Evolutionary conservation across 1,284 basidiomycete genomes (phyloP).

Genomic region (Takashimella koratensis): DNA sequence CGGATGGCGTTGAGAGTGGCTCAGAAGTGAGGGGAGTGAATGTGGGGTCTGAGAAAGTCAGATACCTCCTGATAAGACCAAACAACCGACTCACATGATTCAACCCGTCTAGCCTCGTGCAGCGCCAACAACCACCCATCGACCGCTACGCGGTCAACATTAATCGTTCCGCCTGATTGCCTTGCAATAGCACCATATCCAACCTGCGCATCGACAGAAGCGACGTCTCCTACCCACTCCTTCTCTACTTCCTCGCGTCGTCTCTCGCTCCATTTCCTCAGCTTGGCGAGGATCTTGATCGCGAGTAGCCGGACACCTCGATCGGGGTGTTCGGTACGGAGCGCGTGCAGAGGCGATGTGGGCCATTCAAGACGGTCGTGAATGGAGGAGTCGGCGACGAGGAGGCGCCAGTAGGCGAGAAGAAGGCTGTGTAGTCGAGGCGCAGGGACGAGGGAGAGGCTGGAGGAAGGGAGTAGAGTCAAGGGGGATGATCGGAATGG

Average conservation of each 20-base stretch:
- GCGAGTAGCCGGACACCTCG: conserved; percentile 64
- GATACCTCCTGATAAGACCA: not conserved
- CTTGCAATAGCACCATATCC: conserved; percentile 10
- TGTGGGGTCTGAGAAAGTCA: not conserved
- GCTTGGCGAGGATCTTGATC: conserved; percentile 69
- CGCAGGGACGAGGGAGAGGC: conserved; percentile 51
- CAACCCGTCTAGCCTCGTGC: conserved; percentile 61
- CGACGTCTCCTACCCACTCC: conserved; percentile 59
- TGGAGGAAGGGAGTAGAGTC: conserved; percentile 19
- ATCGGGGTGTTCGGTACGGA: conserved; percentile 56
- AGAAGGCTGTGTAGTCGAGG: conserved; percentile 62
- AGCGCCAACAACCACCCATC: conserved; percentile 78
- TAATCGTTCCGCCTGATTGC: conserved; percentile 8
- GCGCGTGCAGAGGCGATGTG: conserved; percentile 52
- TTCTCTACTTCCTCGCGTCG: conserved; percentile 64
- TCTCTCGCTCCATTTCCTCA: conserved; percentile 70
- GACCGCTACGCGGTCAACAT: conserved; percentile 47
- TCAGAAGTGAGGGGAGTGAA: not conserved
- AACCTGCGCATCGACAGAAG: conserved; percentile 56
- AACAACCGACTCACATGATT: conserved; percentile 56
- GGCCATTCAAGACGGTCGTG: conserved; percentile 65
- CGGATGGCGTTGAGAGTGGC: not conserved
- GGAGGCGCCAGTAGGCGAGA: conserved; percentile 73
- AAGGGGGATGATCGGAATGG: conserved; percentile 33
- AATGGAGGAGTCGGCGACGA: conserved; percentile 66